Conservation (phyloP, 768 basidiomycete species). For the Calocybe gangraenosa region DNA sequence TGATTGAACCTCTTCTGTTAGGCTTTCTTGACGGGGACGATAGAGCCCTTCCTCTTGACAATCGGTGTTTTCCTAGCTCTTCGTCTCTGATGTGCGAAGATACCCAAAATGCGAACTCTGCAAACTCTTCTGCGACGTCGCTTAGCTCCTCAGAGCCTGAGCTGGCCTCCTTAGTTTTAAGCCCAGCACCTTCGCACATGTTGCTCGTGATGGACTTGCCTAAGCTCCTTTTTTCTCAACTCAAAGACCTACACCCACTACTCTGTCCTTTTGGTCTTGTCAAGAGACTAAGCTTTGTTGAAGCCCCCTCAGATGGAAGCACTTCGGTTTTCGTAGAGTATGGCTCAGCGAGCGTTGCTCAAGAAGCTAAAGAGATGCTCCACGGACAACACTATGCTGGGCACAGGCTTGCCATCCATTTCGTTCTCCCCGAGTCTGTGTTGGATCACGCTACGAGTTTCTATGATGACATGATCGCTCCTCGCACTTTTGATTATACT, state of each 20-base stretch:
- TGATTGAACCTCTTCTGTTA: slow-evolving; percentile 20
- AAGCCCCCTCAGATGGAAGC: slow-evolving; percentile 33
- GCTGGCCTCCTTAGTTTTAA: slow-evolving; percentile 27
- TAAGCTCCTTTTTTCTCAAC: slow-evolving; percentile 60
- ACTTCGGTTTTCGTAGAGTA: slow-evolving; percentile 67
- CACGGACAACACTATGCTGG: slow-evolving; percentile 60
- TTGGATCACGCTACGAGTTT: slow-evolving; percentile 16
- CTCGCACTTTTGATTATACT: slow-evolving; percentile 11
- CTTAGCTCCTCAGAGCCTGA: slow-evolving; percentile 26
- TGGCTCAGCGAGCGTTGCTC: slow-evolving; percentile 44
- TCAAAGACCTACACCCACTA: slow-evolving; percentile 66
- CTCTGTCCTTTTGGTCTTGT: slow-evolving; percentile 70
- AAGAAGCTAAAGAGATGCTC: slow-evolving; percentile 61
- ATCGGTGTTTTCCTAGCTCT: slow-evolving; percentile 29
- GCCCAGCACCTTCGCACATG: slow-evolving; percentile 40
- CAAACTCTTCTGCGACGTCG: slow-evolving; percentile 31
- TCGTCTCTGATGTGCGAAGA: slow-evolving; percentile 16
- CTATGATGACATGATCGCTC: slow-evolving; percentile 13
- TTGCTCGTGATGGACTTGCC: slow-evolving; percentile 66
- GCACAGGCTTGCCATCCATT: slow-evolving; percentile 31
- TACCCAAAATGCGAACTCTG: slow-evolving; percentile 20
- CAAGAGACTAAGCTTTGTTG: slow-evolving; percentile 53
- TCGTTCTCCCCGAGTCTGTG: slow-evolving; percentile 24
- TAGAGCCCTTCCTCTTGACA: slow-evolving; percentile 59
- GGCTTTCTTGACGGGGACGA: slow-evolving; percentile 83